Evolutionary conservation across 2,329 filamentous ascomycete genomes (phyloP).

Genomic region (Curvularia eragrostidis): DNA sequence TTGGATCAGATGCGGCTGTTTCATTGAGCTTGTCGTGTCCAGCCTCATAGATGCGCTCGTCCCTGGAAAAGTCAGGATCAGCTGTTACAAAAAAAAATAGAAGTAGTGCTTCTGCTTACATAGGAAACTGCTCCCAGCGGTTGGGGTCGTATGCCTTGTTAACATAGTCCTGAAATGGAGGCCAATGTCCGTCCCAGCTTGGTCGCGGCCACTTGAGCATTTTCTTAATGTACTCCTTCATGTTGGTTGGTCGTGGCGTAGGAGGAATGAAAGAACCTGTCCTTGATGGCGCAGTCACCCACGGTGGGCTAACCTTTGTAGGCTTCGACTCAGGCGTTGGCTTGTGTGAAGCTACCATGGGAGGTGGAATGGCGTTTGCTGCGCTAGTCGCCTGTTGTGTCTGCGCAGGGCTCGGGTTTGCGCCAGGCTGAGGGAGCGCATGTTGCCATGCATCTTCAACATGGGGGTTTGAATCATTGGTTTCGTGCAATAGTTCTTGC

Average conservation of each 20-base stretch:
- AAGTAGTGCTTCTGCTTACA: slow-evolving; percentile 34
- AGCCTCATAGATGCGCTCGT: slow-evolving; percentile 50
- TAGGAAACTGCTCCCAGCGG: slow-evolving; percentile 55
- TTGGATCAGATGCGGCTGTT: slow-evolving; percentile 49
- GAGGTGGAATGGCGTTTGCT: slow-evolving; percentile 3
- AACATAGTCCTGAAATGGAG: slow-evolving; percentile 53
- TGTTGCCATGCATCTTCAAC: slow-evolving; percentile 35
- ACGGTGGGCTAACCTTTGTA: slow-evolving; percentile 31
- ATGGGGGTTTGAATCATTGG: slow-evolving; percentile 20
- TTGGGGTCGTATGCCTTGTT: slow-evolving; percentile 56
- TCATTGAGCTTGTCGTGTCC: slow-evolving; percentile 42
- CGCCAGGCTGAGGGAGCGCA: slow-evolving; percentile 24
- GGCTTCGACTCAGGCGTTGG: neutral
- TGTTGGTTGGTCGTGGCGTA: slow-evolving; percentile 28
- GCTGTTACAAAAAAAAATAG: neutral
- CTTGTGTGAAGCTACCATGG: slow-evolving; percentile 10
- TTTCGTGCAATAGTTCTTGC: slow-evolving; percentile 19
- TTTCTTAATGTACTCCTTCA: slow-evolving; percentile 50
- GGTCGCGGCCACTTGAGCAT: slow-evolving; percentile 54
- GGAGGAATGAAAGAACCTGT: slow-evolving; percentile 25
- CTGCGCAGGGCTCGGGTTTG: slow-evolving; percentile 5
- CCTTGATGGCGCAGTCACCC: slow-evolving; percentile 31
- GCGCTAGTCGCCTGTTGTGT: slow-evolving; percentile 3
- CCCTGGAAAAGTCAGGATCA: slow-evolving; percentile 31
- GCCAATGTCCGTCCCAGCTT: slow-evolving; percentile 52